phyloP scores from a whole-genome alignment of 2,329 filamentous ascomycete genomes.

The Gnomoniopsis sp. region DNA sequence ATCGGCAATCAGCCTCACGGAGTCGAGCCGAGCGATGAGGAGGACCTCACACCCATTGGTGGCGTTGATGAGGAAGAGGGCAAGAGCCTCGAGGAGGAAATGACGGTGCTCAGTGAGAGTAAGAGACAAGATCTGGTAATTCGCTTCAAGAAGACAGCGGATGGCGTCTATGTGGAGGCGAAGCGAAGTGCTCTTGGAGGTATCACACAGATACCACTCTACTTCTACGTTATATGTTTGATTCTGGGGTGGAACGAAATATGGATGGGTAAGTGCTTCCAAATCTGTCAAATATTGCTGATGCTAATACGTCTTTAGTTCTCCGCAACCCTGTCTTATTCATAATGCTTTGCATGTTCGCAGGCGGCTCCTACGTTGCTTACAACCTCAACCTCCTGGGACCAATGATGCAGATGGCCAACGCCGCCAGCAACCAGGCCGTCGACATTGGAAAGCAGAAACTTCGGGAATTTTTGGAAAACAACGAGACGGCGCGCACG shows the following conservation, averaged over 20 bases:
- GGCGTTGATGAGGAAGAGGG: constrained; percentile 93
- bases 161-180: constrained; percentile 96
- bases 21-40: constrained; percentile 79
- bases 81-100: constrained; percentile 93
- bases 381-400: constrained; percentile 94
- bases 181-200: constrained; percentile 96
- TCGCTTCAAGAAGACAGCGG: constrained; percentile 96
- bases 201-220: constrained; percentile 87
- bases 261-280: constrained; percentile 69
- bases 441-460: constrained; percentile 89
- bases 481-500: constrained; percentile 78
- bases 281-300: constrained; percentile 8
- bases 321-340: constrained; percentile 93
- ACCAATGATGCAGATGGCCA: constrained; percentile 92
- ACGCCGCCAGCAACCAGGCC: constrained; percentile 82
- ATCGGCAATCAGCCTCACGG: constrained; percentile 74
- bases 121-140: constrained; percentile 90
- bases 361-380: constrained; percentile 78
- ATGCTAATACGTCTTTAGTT: constrained; percentile 50
- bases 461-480: constrained; percentile 84
- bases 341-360: constrained; percentile 76
- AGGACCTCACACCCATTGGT: constrained; percentile 83
- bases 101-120: constrained; percentile 85
- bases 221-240: constrained; percentile 87
- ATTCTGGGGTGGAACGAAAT: constrained; percentile 99